Evolutionary conservation across 495 filamentous ascomycete genomes (phyloP).

Genomic region (Viridothelium virens): DNA sequence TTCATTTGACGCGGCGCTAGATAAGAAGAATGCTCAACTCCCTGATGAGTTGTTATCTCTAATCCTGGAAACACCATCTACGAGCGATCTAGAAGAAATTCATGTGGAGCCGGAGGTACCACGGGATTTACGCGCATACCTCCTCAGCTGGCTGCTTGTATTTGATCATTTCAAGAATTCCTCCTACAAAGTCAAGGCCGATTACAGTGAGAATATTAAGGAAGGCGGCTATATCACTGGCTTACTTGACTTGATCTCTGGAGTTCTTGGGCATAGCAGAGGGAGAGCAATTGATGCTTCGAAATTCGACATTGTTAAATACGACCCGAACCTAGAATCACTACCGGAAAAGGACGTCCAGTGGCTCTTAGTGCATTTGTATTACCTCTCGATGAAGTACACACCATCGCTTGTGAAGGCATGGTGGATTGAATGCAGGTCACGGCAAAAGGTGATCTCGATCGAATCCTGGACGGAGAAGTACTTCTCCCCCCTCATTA

Average conservation of each 20-base stretch:
- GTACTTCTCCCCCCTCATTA: slow-evolving; percentile 75
- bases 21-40: slow-evolving; percentile 54
- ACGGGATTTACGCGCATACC: slow-evolving; percentile 55
- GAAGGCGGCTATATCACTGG: slow-evolving; percentile 59
- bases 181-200: slow-evolving; percentile 69
- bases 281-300: slow-evolving; percentile 62
- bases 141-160: slow-evolving; percentile 85
- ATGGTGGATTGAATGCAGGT: slow-evolving; percentile 77
- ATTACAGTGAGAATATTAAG: slow-evolving; percentile 71
- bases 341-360: slow-evolving; percentile 59
- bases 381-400: slow-evolving; percentile 69
- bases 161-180: slow-evolving; percentile 75
- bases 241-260: slow-evolving; percentile 69
- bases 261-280: slow-evolving; percentile 66
- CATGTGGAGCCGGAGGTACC: slow-evolving; percentile 48
- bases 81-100: slow-evolving; percentile 36
- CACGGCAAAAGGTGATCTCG: slow-evolving; percentile 64
- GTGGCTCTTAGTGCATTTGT: slow-evolving; percentile 79
- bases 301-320: slow-evolving; percentile 59
- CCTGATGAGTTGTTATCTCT: slow-evolving; percentile 45
- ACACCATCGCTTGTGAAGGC: slow-evolving; percentile 67
- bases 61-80: slow-evolving; percentile 38
- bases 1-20: slow-evolving; percentile 71
- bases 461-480: slow-evolving; percentile 77
- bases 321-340: slow-evolving; percentile 53